These are phyloP conservation scores for Arthrinium phaeospermum DNA, from an alignment of 2,329 filamentous ascomycete genomes.

Conservation along the genomic window DNA sequence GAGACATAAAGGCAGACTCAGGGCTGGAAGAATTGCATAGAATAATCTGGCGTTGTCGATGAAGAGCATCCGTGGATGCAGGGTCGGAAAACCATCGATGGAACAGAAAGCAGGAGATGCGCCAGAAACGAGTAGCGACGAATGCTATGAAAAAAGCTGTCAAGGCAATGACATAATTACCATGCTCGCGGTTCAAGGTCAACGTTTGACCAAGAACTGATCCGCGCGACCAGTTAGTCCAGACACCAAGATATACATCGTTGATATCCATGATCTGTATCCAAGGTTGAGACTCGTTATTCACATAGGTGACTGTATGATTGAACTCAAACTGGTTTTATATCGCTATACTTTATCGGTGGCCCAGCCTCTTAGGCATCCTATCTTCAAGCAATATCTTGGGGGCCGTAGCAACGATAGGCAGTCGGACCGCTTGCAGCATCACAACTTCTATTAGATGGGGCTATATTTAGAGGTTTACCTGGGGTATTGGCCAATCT, in stretches of 20 bases:
- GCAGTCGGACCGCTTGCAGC: too few species aligned
- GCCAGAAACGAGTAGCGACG: conserved; percentile 28
- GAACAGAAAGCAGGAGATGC: conserved; percentile 21
- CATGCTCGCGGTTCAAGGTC: conserved; percentile 20
- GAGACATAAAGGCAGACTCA: conserved; percentile 21
- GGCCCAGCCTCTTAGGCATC: too few species aligned
- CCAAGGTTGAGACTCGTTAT: too few species aligned
- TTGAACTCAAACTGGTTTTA: too few species aligned
- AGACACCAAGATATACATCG: neutral
- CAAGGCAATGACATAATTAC: conserved; percentile 25
- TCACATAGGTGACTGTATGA: too few species aligned
- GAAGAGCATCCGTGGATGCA: conserved; percentile 11
- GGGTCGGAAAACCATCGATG: conserved; percentile 23
- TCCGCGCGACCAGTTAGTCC: neutral
- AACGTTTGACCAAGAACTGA: conserved; percentile 24
- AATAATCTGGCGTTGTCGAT: conserved; percentile 28
- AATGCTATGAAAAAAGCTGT: conserved; percentile 29
- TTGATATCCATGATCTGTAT: neutral
- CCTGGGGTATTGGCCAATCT: too few species aligned
- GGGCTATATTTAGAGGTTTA: too few species aligned
- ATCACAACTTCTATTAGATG: too few species aligned
- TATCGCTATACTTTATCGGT: too few species aligned
- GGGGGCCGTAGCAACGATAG: too few species aligned
- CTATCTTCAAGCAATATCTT: too few species aligned
- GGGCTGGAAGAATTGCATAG: conserved; percentile 28